A percentile compares a stretch with the other conserved stretches of the same genome.
These are phyloP conservation scores for Diaporthe vexans DNA, from an alignment of 2,329 filamentous ascomycete species.

Conservation along the genomic window DNA sequence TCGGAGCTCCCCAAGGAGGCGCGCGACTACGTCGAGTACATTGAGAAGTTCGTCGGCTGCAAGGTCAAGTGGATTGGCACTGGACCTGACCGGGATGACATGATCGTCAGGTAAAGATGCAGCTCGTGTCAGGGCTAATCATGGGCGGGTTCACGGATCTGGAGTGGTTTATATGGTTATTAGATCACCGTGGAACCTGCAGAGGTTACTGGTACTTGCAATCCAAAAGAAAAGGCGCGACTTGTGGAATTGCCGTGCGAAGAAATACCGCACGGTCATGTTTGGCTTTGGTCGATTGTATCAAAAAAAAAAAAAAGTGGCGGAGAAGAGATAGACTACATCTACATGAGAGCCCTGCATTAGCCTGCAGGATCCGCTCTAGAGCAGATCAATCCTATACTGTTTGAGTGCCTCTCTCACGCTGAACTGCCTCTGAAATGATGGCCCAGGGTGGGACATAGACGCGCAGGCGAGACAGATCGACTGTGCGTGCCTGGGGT, in stretches of 20 bases:
- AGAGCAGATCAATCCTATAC: neutral
- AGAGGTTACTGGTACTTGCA: constrained; percentile 22
- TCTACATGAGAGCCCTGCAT: constrained; percentile 52
- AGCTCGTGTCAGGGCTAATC: constrained; percentile 33
- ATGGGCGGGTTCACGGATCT: constrained; percentile 18
- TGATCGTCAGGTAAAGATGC: constrained; percentile 64
- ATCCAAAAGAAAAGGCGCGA: constrained; percentile 44
- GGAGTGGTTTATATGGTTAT: constrained; percentile 13
- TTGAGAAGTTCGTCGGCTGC: constrained; percentile 76
- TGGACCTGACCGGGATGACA: constrained; percentile 74
- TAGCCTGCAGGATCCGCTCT: neutral
- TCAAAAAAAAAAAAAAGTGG: constrained; percentile 57
- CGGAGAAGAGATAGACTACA: constrained; percentile 47
- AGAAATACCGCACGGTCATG: constrained; percentile 69
- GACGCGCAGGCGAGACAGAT: neutral
- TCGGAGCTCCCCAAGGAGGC: constrained; percentile 75
- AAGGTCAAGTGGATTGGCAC: constrained; percentile 76
- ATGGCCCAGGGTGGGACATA: constrained; percentile 43
- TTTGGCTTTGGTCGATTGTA: constrained; percentile 60
- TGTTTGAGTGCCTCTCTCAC: neutral
- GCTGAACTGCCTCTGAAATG: neutral
- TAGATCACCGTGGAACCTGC: constrained; percentile 15
- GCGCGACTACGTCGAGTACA: constrained; percentile 73
- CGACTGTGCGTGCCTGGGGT: neutral
- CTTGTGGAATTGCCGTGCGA: constrained; percentile 55